Base-by-base conservation (phyloP, 305 asterid genomes). In the Caryopteris hybrid region DNA sequence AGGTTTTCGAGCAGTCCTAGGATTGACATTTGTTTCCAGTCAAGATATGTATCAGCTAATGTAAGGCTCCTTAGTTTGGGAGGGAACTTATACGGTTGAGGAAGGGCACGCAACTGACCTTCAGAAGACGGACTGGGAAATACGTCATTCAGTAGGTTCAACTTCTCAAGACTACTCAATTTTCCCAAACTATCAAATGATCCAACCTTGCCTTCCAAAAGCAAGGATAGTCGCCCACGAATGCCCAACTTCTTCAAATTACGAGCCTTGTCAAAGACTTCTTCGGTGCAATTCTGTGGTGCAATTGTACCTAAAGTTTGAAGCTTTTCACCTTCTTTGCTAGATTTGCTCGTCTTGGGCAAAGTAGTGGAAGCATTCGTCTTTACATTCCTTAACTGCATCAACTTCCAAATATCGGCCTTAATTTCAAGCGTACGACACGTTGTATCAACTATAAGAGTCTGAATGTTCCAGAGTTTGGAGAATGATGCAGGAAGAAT, bases 381-480 rank as follows among this genome's bases (percentile, higher is more conserved):
- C 71, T 73, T 78, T 4, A 83, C 8, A 59, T 76, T 78, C 69
- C 84, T 64, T 16, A 82, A 54, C 45, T 74, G 78, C 29, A 47
- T 48, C 80, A 79, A 58, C 76, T 67, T 79, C 78, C 78, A 79
- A 27, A 79, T 64, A 76, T 81, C 80, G 0, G 84, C 84, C 55
- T 64, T 78, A 33, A 76, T 76, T 0, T 74, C 78, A 5, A 78
- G 76, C 10, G 65, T 64, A 2, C 84, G 82, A 16, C 27, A 41
- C 29, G 80, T 18, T 8, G 84, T 82, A 11, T 82, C 72, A 22
- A 79, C 74, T 27, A 79, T 10, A 9, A 82, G 76, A 12, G 87
- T 79, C 36, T 82, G 82, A 6, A 82, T 13, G 71, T 79, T 82
- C 81, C 78, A 79, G 14, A 82, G 80, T 22, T 74, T 82, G 47